phyloP scores from a whole-genome alignment of 2,329 filamentous ascomycete species.

The Lecanicillium sp. region DNA sequence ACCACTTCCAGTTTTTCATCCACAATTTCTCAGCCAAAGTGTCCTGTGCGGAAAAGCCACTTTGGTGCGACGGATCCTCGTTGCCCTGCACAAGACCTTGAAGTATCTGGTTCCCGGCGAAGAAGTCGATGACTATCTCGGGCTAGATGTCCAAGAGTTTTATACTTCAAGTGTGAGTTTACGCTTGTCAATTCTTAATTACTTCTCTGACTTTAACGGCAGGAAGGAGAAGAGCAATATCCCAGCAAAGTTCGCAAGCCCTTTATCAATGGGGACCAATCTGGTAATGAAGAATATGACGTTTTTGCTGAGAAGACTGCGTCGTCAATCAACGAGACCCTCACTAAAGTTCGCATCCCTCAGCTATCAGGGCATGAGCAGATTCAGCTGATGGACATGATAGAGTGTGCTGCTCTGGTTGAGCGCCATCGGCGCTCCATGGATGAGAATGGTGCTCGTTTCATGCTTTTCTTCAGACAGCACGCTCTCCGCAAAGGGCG shows the following conservation, averaged over 20 bases:
- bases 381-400: conserved; percentile 73
- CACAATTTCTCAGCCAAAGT: conserved; percentile 81
- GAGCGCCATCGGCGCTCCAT: conserved; percentile 83
- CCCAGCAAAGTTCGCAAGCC: conserved; percentile 23
- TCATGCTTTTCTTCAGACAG: conserved; percentile 80
- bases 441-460: conserved; percentile 82
- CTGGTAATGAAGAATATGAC: conserved; percentile 45
- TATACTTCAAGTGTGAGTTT: conserved; percentile 28
- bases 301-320: conserved; percentile 66
- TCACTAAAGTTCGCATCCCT: conserved; percentile 67
- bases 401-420: conserved; percentile 76
- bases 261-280: conserved; percentile 25
- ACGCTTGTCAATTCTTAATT: too few relatives aligned
- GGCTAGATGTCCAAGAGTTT: conserved; percentile 53
- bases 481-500: conserved; percentile 63
- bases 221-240: not conserved
- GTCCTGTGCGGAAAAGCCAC: conserved; percentile 70
- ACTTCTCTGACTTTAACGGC: not conserved
- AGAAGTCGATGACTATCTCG: conserved; percentile 67
- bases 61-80: conserved; percentile 64
- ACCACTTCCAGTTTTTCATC: conserved; percentile 83
- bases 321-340: conserved; percentile 60
- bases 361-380: conserved; percentile 80
- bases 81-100: conserved; percentile 64
- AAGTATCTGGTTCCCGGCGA: conserved; percentile 83